A percentile compares a stretch with the other conserved stretches of the same genome.
Conservation (phyloP, 495 filamentous ascomycete genomes). For the Xylaria bambusicola region DNA sequence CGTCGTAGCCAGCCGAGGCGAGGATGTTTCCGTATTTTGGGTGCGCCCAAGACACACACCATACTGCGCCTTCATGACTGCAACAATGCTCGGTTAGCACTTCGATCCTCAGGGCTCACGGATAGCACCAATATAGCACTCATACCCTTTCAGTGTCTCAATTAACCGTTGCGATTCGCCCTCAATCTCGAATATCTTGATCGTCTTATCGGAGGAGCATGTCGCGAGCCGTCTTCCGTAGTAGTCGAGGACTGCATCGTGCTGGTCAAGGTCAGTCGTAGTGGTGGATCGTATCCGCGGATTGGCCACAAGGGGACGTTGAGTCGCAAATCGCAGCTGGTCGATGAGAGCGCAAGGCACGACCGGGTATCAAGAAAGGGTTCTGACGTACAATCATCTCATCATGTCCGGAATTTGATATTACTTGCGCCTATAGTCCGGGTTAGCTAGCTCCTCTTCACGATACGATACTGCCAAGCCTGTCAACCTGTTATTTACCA, state of each 20-base stretch:
- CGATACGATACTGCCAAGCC: neutral
- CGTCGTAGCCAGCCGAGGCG: slow-evolving; percentile 90
- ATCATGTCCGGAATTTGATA: slow-evolving; percentile 92
- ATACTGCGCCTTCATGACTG: slow-evolving; percentile 93
- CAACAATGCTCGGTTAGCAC: slow-evolving; percentile 21
- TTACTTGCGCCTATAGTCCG: slow-evolving; percentile 64
- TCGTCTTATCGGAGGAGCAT: slow-evolving; percentile 95
- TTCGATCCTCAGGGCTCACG: slow-evolving; percentile 1
- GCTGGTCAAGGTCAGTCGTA: slow-evolving; percentile 54
- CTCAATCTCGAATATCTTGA: slow-evolving; percentile 99
- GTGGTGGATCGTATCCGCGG: neutral
- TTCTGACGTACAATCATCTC: slow-evolving; percentile 92
- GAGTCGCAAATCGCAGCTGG: neutral
- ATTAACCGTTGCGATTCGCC: slow-evolving; percentile 86
- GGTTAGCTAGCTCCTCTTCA: slow-evolving; percentile 19
- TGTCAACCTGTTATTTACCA: slow-evolving; percentile 24
- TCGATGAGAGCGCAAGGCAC: neutral
- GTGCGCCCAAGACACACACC: slow-evolving; percentile 97
- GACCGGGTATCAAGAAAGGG: neutral
- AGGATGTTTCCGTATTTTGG: slow-evolving; percentile 98
- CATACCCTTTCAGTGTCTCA: slow-evolving; percentile 93
- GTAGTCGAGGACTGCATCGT: slow-evolving; percentile 97
- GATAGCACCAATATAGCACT: neutral
- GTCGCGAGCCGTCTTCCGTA: slow-evolving; percentile 96
- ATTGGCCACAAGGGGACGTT: neutral